Conservation (phyloP, 768 basidiomycete genomes). For the Candolleomyces efflorescens region DNA sequence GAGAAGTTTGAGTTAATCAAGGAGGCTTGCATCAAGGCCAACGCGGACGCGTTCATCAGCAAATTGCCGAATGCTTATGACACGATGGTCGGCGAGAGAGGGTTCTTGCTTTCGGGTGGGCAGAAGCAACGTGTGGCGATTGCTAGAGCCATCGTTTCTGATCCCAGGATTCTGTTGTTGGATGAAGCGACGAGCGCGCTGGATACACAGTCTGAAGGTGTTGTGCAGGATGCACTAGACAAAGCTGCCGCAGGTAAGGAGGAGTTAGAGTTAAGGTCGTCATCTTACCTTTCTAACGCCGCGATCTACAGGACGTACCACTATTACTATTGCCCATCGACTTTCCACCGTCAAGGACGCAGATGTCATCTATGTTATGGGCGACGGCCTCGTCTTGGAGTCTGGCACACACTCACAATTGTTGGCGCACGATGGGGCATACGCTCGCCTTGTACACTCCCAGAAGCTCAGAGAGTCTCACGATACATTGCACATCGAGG, state of each 20-base stretch:
- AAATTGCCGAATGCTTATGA: conserved; percentile 85
- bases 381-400: conserved; percentile 68
- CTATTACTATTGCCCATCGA: conserved; percentile 68
- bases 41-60: conserved; percentile 83
- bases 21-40: conserved; percentile 84
- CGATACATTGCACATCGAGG: conserved; percentile 40
- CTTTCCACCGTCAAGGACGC: conserved; percentile 77
- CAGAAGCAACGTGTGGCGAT: conserved; percentile 87
- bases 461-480: conserved; percentile 57
- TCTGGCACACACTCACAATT: conserved; percentile 66
- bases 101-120: conserved; percentile 82
- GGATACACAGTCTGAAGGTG: conserved; percentile 70
- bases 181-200: conserved; percentile 80
- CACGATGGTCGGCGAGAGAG: conserved; percentile 85
- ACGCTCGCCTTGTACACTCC: conserved; percentile 60
- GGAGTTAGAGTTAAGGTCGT: conserved; percentile 38
- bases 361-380: conserved; percentile 74
- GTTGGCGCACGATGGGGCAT: conserved; percentile 50
- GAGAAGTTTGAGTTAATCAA: conserved; percentile 75
- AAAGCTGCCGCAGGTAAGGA: conserved; percentile 54
- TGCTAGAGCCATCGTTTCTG: conserved; percentile 85
- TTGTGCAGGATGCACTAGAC: conserved; percentile 79
- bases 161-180: conserved; percentile 69
- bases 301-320: conserved; percentile 57
- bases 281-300: conserved; percentile 32